Percentiles rank a stretch among this genome's conserved stretches.
Evolutionary conservation across 495 filamentous ascomycete genomes (phyloP).

Genomic region (Cairneyella variabilis): DNA sequence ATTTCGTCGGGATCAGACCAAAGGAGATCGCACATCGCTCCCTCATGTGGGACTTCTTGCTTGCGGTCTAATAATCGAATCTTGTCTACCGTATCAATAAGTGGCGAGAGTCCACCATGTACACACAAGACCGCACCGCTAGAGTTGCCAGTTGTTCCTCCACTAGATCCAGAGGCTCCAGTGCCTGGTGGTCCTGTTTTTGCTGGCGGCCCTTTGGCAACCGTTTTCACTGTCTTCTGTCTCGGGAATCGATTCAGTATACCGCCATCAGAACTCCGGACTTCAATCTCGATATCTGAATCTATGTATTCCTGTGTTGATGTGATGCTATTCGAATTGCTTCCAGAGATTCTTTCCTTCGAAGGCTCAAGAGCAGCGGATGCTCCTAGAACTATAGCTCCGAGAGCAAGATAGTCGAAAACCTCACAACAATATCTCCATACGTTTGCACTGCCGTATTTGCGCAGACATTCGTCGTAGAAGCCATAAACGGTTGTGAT

Average conservation of each 20-base stretch:
- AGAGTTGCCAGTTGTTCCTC: constrained; percentile 59
- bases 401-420: constrained; percentile 95
- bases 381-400: constrained; percentile 88
- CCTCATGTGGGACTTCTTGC: constrained; percentile 97
- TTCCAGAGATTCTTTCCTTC: constrained; percentile 38
- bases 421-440: constrained; percentile 99
- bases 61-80: constrained; percentile 94
- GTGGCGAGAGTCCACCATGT: constrained; percentile 85
- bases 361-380: constrained; percentile 63
- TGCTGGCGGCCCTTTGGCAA: constrained; percentile 26
- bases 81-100: constrained; percentile 93
- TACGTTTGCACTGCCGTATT: constrained; percentile 96
- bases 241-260: constrained; percentile 71
- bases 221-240: constrained; percentile 25
- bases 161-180: constrained; percentile 62
- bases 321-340: constrained; percentile 35
- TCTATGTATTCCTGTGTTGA: constrained; percentile 41
- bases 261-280: constrained; percentile 75
- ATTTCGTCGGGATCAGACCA: constrained; percentile 99
- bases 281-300: constrained; percentile 85
- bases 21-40: constrained; percentile 96
- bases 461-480: constrained; percentile 96
- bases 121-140: constrained; percentile 91
- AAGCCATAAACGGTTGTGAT: constrained; percentile 99
- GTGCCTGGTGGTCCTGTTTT: constrained; percentile 75